Evolutionary conservation across 192 early-diverging fungal species (phyloP).

Genomic region (Oehlia diaphana): DNA sequence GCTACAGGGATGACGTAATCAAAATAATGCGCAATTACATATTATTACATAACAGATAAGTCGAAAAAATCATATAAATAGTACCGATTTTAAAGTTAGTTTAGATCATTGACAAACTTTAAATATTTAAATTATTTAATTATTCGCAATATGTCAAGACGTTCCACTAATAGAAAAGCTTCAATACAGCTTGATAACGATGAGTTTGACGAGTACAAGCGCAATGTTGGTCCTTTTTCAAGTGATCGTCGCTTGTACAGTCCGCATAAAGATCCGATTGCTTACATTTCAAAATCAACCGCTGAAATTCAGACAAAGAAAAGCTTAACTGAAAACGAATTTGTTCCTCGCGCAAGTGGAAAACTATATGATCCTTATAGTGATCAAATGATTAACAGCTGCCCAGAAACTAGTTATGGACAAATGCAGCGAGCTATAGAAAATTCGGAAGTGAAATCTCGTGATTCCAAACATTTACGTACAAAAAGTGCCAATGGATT

Average conservation of each 20-base stretch:
- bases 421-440: neutral
- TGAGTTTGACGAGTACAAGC: slow-evolving; percentile 17
- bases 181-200: neutral
- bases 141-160: neutral
- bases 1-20: too few species aligned
- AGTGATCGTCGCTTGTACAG: slow-evolving; percentile 9
- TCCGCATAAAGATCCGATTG: slow-evolving; percentile 9
- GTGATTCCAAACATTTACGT: neutral
- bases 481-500: neutral
- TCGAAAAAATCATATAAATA: too few species aligned
- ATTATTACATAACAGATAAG: too few species aligned
- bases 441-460: neutral
- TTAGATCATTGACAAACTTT: too few species aligned
- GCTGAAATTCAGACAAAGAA: neutral
- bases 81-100: too few species aligned
- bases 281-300: neutral
- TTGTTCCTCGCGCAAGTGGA: slow-evolving; percentile 3
- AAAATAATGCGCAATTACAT: too few species aligned
- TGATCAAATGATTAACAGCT: neutral
- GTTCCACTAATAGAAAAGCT: neutral
- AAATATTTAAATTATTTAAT: too few species aligned
- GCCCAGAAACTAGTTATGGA: neutral
- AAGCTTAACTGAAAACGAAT: neutral
- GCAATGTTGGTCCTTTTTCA: neutral
- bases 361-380: slow-evolving; percentile 20